Base-by-base conservation (phyloP, 2,329 filamentous ascomycete genomes). In the Aaosphaeria arxii region DNA sequence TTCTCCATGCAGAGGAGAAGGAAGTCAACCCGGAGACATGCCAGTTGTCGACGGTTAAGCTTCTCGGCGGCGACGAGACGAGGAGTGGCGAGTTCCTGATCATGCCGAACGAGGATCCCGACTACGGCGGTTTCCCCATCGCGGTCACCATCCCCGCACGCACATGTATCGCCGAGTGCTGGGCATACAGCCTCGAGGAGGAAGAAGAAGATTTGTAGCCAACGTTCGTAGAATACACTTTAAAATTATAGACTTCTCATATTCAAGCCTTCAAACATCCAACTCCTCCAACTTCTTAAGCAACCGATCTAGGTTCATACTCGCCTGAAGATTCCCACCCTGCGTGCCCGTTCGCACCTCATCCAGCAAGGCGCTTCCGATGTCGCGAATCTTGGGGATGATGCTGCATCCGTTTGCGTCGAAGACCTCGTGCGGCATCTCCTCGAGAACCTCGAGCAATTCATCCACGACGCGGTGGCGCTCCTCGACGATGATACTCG, bases 91-190 rank as follows among this genome's bases (percentile, higher is more conserved):
- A 66, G 42, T 76, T 72, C 42, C 57, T 72, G 13, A 77, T 81
- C 53, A 83, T 83, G 80, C 80, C 77, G 1, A 79, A 75, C 48
- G 76, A 80, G 32, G 70, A 80, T 32, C 78, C 78, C 0, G 78
- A 82, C 50, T 82, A 82, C 57, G 79, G 79, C 1, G 77, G 76
- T 0, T 81, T 81, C 48, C 78, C 78, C 0, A 82, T 81, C 31
- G 73, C 73, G 29, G 81, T 81, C 31, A 73, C 73, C 29, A 75
- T 81, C 31, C 79, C 78, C 1, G 76, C 77, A 0, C 62, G 72
- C 46, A 82, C 79, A 3, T 51, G 47, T 11, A 61, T 62, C 38
- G 59, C 59, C 5, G 59, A 59, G 46, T 59, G 57, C 46, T 58
- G 55, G 55, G 56, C 54, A 5, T 62, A 62, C 39, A 60, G 55